A percentile compares a stretch with the other conserved stretches of the same genome.
Conservation (phyloP, 139 green algal genomes). For the Chlorella vulgaris region DNA sequence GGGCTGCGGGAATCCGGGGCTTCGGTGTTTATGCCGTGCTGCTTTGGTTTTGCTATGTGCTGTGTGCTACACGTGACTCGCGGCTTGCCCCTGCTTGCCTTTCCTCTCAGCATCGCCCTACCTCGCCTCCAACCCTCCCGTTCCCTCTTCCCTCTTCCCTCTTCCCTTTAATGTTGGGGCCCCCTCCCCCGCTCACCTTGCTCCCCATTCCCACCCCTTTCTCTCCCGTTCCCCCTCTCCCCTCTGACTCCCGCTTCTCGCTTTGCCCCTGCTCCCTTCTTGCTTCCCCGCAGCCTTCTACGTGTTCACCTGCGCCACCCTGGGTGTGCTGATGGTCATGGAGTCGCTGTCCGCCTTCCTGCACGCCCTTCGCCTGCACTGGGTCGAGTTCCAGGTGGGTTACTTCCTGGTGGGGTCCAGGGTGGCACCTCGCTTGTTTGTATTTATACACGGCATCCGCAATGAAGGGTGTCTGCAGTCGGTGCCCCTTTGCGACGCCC, state of each 20-base stretch:
- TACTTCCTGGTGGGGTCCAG: slow-evolving; percentile 51
- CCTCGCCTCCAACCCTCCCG: not conserved
- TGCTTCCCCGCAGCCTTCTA: slow-evolving; percentile 76
- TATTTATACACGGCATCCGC: too few species aligned
- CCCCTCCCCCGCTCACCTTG: too few species aligned
- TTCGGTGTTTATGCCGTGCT: too few species aligned
- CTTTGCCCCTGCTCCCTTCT: too few species aligned
- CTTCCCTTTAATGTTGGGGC: too few species aligned
- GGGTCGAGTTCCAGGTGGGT: slow-evolving; percentile 95
- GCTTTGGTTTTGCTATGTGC: too few species aligned
- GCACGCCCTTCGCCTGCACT: slow-evolving; percentile 97
- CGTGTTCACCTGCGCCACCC: slow-evolving; percentile 88
- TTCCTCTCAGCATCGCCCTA: not conserved
- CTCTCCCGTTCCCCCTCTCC: not conserved
- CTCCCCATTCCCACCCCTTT: not conserved
- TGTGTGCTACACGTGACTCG: not conserved
- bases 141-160: not conserved
- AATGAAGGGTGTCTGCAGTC: too few species aligned
- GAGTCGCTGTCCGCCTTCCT: slow-evolving; percentile 97
- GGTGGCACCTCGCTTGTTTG: not conserved
- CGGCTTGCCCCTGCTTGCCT: not conserved
- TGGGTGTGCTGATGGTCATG: slow-evolving; percentile 99
- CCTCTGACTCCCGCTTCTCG: not conserved
- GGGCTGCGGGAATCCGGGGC: too few species aligned
- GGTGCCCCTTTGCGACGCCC: too few species aligned